Conservation (phyloP, 2,329 filamentous ascomycete genomes). For the Decorospora gaudefroyi region DNA sequence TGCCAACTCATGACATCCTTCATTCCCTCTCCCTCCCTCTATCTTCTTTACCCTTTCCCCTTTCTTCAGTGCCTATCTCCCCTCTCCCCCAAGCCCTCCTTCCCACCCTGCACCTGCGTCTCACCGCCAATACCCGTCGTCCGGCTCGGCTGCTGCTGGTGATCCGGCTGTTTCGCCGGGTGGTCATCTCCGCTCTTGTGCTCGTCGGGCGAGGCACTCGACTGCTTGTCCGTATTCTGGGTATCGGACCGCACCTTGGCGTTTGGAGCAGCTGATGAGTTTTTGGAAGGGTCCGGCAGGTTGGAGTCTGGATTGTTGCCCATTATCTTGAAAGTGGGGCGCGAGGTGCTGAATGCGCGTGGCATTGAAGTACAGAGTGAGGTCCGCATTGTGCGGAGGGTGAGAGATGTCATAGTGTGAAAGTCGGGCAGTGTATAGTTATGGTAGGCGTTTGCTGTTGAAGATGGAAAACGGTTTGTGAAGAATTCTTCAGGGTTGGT, state of each 20-base stretch:
- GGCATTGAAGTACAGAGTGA: too few species aligned
- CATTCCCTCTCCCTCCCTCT: neutral
- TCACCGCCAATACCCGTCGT: slow-evolving; percentile 43
- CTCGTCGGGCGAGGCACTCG: slow-evolving; percentile 37
- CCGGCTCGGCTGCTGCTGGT: slow-evolving; percentile 37
- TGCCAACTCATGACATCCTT: neutral
- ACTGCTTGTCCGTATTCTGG: slow-evolving; percentile 38
- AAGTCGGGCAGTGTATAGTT: neutral
- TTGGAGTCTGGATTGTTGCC: slow-evolving; percentile 27
- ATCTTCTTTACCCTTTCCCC: neutral
- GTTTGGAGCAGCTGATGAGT: slow-evolving; percentile 31
- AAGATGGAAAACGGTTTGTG: too few species aligned
- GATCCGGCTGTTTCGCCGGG: slow-evolving; percentile 48
- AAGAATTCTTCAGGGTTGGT: too few species aligned
- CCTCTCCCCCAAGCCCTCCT: slow-evolving; percentile 35
- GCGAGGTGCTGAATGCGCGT: slow-evolving; percentile 17
- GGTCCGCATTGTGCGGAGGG: slow-evolving; percentile 9
- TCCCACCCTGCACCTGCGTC: slow-evolving; percentile 40
- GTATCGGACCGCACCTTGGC: slow-evolving; percentile 29
- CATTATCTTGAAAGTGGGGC: slow-evolving; percentile 19
- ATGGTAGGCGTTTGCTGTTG: neutral
- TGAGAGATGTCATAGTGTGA: slow-evolving; percentile 2
- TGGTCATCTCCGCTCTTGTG: slow-evolving; percentile 41
- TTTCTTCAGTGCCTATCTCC: slow-evolving; percentile 13
- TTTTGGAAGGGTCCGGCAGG: slow-evolving; percentile 22